Conservation (phyloP, 2,329 filamentous ascomycete species). For the Botrytis paeoniae region DNA sequence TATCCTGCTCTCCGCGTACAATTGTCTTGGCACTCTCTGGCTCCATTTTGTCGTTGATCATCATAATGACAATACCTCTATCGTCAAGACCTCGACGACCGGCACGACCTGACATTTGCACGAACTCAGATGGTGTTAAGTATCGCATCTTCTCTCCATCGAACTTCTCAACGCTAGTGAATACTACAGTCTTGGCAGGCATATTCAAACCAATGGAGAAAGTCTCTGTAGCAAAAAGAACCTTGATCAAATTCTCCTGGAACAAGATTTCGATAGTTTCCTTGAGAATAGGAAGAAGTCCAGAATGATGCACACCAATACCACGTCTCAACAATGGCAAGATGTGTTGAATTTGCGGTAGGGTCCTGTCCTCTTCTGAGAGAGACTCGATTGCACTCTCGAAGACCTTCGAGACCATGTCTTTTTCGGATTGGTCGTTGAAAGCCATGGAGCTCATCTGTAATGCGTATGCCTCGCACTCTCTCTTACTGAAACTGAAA, state of each 20-base stretch:
- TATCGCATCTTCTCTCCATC: constrained; percentile 79
- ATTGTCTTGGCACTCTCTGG: constrained; percentile 91
- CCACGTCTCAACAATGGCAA: constrained; percentile 84
- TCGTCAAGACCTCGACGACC: constrained; percentile 96
- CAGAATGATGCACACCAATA: constrained; percentile 96
- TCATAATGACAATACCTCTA: constrained; percentile 98
- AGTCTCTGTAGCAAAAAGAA: constrained; percentile 95
- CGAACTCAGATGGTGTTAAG: constrained; percentile 91
- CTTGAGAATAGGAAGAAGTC: constrained; percentile 90
- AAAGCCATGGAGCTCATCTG: constrained; percentile 84
- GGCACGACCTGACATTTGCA: constrained; percentile 97
- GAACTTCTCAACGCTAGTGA: constrained; percentile 93
- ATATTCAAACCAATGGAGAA: constrained; percentile 99
- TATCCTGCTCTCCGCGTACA: constrained; percentile 93
- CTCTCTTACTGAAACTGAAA: constrained; percentile 98
- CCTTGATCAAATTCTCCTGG: constrained; percentile 96
- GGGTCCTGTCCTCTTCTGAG: constrained; percentile 82
- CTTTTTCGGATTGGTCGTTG: constrained; percentile 94
- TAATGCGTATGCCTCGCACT: constrained; percentile 87
- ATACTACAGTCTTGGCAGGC: constrained; percentile 99
- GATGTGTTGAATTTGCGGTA: constrained; percentile 89
- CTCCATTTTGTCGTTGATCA: constrained; percentile 96
- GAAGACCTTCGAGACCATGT: constrained; percentile 92
- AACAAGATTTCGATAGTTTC: constrained; percentile 99
- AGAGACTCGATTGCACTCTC: constrained; percentile 88